Evolutionary conservation across 768 basidiomycete species (phyloP), one percentile per base, ranked within the genome.

Genomic region (Mycena latifolia): DNA sequence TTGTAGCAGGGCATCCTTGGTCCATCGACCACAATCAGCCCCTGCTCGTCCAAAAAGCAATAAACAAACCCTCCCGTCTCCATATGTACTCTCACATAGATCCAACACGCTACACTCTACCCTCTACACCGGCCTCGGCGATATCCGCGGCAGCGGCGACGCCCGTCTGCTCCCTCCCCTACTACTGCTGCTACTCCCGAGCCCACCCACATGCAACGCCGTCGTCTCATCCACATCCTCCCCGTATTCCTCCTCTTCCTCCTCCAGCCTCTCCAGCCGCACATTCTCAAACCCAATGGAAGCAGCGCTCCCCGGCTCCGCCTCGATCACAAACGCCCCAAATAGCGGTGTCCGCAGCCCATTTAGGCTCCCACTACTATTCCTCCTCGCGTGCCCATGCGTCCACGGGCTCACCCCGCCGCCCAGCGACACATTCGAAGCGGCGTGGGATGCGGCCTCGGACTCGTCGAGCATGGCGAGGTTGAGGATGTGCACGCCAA

Each of bases 311-410:
- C 33, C 55, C 67, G 39, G 52, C 71, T 20, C 71, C 77, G 56
- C 81, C 81, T 22, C 39, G 39, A 61, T 29, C 59, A 51, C 50
- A 31, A 63, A 56, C 14, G 94, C 85, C 74, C 86, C 89, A 77
- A 95, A 96, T 22, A 96, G 79, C 18, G 84, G 78, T 45, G 84
- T 84, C 72, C 92, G 90, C 4, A 86, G 81, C 31, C 27, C 54
- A 69, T 91, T 90, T 11, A 91, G 78, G 18, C 89, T 90, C 59
- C 83, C 84, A 66, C 88, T 83, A 35, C 61, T 47, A 46, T 54
- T 35, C 46, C 61, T 48, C 54, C 54, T 6, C 61, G 33, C 54
- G 18, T 37, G 54, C 33, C 54, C 54, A 28, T 20, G 55, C 29
- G 37, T 43, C 54, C 92, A 92, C 53, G 61, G 31, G 22, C 82